A percentile compares a stretch with the other conserved stretches of the same genome.
phyloP scores from a whole-genome alignment of 768 basidiomycete genomes.

The Exsudoporus frostii region DNA sequence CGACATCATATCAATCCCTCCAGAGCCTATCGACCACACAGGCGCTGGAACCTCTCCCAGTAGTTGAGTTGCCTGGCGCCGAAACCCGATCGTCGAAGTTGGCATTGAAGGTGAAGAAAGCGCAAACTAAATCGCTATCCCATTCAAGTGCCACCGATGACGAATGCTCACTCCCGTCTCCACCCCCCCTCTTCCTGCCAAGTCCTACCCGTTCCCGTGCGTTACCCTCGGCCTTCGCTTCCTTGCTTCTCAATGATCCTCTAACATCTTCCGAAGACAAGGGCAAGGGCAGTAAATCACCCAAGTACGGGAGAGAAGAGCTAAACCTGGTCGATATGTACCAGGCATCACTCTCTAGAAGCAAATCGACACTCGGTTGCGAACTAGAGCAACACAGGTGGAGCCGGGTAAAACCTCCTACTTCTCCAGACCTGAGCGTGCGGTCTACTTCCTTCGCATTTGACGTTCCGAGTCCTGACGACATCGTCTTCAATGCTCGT shows the following conservation, averaged over 20 bases:
- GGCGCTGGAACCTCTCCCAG: slow-evolving; percentile 18
- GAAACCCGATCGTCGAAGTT: slow-evolving; percentile 64
- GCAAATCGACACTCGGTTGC: slow-evolving; percentile 25
- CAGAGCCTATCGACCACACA: slow-evolving; percentile 49
- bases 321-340: slow-evolving; percentile 28
- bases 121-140: slow-evolving; percentile 42
- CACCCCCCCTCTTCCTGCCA: slow-evolving; percentile 58
- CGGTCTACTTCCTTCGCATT: slow-evolving; percentile 55
- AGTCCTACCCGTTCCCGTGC: slow-evolving; percentile 58
- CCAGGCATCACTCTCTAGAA: slow-evolving; percentile 28
- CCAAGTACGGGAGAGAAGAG: slow-evolving; percentile 33
- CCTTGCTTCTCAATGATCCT: slow-evolving; percentile 60
- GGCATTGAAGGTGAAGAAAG: slow-evolving; percentile 68
- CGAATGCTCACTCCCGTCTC: slow-evolving; percentile 33
- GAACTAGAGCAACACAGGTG: slow-evolving; percentile 11
- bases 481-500: slow-evolving; percentile 77
- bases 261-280: slow-evolving; percentile 38
- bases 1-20: slow-evolving; percentile 74
- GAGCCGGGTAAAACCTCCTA: slow-evolving; percentile 5
- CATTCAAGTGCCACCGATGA: slow-evolving; percentile 38
- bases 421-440: slow-evolving; percentile 36
- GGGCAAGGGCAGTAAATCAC: slow-evolving; percentile 29
- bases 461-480: slow-evolving; percentile 88
- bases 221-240: slow-evolving; percentile 75
- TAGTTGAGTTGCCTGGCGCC: slow-evolving; percentile 31